Conservation (phyloP, 192 early-diverging fungal species). For the Backusella australiensis region DNA sequence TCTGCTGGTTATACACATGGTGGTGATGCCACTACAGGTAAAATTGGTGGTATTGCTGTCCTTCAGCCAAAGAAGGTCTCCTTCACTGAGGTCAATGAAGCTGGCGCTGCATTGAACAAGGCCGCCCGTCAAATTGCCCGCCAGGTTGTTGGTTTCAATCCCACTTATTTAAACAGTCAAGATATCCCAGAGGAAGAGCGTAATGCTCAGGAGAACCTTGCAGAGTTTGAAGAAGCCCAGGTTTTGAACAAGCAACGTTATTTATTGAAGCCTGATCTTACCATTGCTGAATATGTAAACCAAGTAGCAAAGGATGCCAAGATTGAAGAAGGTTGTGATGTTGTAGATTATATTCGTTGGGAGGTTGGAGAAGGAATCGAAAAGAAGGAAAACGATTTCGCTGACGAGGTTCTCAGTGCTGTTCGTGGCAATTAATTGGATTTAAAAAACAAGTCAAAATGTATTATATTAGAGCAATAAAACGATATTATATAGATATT, state of each 20-base stretch:
- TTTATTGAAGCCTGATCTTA: constrained; percentile 70
- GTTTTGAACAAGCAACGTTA: constrained; percentile 73
- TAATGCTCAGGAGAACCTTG: constrained; percentile 39
- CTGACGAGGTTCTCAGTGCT: constrained; percentile 65
- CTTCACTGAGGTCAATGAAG: constrained; percentile 15
- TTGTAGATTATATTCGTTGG: constrained; percentile 73
- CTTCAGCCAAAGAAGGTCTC: constrained; percentile 42
- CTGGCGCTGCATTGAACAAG: constrained; percentile 42
- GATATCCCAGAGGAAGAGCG: constrained; percentile 39
- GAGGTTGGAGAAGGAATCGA: constrained; percentile 87
- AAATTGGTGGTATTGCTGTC: constrained; percentile 77
- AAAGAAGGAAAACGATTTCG: constrained; percentile 75
- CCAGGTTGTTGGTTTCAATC: constrained; percentile 83
- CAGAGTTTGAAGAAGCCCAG: constrained; percentile 45
- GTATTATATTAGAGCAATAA: constrained; percentile 2
- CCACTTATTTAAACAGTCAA: constrained; percentile 51
- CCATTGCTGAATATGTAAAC: constrained; percentile 62
- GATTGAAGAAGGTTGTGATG: constrained; percentile 45
- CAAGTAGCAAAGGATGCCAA: constrained; percentile 43
- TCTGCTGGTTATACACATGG: constrained; percentile 74
- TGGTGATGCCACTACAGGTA: constrained; percentile 63
- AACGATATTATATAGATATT: background rate
- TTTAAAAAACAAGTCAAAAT: background rate
- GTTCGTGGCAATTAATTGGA: constrained; percentile 24
- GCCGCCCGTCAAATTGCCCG: constrained; percentile 77